Conservation (phyloP, 2,329 filamentous ascomycete genomes). For the Trematosphaeria pertusa region DNA sequence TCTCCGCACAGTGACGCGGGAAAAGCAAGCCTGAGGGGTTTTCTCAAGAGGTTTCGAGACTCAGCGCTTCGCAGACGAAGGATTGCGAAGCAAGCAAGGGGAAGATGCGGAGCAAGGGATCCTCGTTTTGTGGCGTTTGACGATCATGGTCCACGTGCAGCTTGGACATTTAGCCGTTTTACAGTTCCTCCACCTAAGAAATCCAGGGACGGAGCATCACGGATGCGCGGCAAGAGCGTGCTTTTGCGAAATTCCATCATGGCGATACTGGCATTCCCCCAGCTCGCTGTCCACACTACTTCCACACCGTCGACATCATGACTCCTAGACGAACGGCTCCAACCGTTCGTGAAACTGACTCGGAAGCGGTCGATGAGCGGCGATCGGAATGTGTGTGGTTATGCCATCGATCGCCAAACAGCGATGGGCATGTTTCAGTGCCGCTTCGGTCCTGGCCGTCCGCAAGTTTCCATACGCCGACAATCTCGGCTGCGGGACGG, state of each 20-base stretch:
- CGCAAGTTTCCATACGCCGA: conserved; percentile 7
- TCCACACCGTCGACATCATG: conserved; percentile 1
- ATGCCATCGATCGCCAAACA: conserved; percentile 4
- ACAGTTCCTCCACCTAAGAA: background rate
- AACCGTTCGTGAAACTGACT: conserved; percentile 7
- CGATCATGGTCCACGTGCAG: conserved; percentile 22
- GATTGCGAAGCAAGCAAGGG: background rate
- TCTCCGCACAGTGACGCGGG: background rate
- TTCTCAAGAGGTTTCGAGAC: background rate
- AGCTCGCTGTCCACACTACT: background rate
- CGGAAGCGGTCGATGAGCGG: conserved; percentile 9
- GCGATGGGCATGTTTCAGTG: conserved; percentile 18
- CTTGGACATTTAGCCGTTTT: conserved; percentile 23
- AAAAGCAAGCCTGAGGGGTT: background rate
- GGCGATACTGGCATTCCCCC: conserved; percentile 1
- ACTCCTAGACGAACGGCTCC: background rate
- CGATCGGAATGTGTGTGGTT: conserved; percentile 9
- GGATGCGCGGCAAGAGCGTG: conserved; percentile 6
- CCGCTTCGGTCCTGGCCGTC: conserved; percentile 18
- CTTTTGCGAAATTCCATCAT: background rate
- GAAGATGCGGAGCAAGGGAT: conserved; percentile 9
- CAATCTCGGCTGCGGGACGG: conserved; percentile 31
- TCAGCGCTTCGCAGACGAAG: background rate
- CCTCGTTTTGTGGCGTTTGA: conserved; percentile 20
- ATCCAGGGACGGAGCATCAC: conserved; percentile 5